A percentile compares a stretch with the other conserved stretches of the same genome.
These are phyloP conservation scores for Kwoniella heveanensis DNA, from an alignment of 768 basidiomycete genomes.

Conservation along the genomic window DNA sequence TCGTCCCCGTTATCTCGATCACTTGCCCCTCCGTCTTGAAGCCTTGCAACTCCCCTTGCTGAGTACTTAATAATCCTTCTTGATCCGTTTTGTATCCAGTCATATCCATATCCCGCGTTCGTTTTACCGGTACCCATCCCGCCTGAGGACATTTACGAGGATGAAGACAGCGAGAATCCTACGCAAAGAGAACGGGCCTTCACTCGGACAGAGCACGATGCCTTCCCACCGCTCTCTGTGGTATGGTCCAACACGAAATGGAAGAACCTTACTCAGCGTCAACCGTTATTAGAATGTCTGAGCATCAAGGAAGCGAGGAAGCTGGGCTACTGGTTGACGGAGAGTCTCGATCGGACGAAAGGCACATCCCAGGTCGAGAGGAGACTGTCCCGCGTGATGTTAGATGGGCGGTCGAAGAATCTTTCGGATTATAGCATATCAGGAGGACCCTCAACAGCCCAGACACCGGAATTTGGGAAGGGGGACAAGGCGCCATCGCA, in stretches of 20 bases:
- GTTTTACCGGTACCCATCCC: slow-evolving; percentile 36
- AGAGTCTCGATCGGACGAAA: slow-evolving; percentile 22
- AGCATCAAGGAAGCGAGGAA: slow-evolving; percentile 34
- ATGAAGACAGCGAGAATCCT: slow-evolving; percentile 23
- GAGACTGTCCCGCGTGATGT: neutral
- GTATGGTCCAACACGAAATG: slow-evolving; percentile 46
- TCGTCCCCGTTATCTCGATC: too few relatives aligned
- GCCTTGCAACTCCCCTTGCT: too few relatives aligned
- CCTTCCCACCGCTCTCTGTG: slow-evolving; percentile 31
- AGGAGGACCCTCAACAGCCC: neutral
- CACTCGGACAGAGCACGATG: slow-evolving; percentile 22
- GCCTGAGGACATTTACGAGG: slow-evolving; percentile 22
- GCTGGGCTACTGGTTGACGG: slow-evolving; percentile 49
- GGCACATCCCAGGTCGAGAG: slow-evolving; percentile 4
- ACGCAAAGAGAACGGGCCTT: slow-evolving; percentile 24
- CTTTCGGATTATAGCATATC: neutral
- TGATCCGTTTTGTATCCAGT: slow-evolving; percentile 2
- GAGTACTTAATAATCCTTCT: too few relatives aligned
- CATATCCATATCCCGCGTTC: slow-evolving; percentile 42
- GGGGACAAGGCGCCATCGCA: too few relatives aligned
- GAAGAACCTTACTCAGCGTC: slow-evolving; percentile 31
- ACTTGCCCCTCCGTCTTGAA: too few relatives aligned
- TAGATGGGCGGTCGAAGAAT: neutral
- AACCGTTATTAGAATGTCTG: slow-evolving; percentile 42
- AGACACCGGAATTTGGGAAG: neutral